Evolutionary conservation across 169 alveolate genomes (phyloP).

Genomic region (Besnoitia besnoiti): DNA sequence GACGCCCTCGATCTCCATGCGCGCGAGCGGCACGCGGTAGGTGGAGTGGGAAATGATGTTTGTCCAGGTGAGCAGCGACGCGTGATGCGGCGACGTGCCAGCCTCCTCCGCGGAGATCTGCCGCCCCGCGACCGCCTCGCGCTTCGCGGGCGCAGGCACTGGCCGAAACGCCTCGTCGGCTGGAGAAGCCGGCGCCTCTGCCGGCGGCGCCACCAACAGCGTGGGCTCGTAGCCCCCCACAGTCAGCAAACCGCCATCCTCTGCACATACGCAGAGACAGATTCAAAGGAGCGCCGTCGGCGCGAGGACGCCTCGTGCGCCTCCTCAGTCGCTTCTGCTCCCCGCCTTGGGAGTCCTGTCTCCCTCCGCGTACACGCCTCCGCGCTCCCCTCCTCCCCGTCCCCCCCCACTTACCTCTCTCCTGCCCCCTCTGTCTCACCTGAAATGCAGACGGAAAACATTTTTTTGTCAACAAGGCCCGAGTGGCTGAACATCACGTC

Average conservation of each 20-base stretch:
- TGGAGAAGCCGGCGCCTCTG: background rate
- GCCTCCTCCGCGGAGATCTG: background rate
- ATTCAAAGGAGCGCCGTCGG: no score
- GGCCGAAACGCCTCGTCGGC: background rate
- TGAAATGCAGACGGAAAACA: constrained; percentile 76
- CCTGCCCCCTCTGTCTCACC: background rate
- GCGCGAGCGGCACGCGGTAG: constrained; percentile 19
- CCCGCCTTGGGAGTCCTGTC: no score
- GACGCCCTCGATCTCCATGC: constrained; percentile 59
- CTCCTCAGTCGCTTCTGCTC: background rate
- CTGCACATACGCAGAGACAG: background rate
- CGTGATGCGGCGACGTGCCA: background rate
- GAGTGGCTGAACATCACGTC: constrained; percentile 61
- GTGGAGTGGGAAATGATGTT: constrained; percentile 29
- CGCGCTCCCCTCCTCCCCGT: no score
- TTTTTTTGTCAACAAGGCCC: constrained; percentile 42
- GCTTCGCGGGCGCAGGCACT: background rate
- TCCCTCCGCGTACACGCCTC: no score
- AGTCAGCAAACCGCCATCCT: constrained; percentile 61
- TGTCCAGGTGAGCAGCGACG: constrained; percentile 37
- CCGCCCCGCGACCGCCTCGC: background rate
- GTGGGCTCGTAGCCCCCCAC: constrained; percentile 62
- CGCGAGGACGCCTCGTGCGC: no score
- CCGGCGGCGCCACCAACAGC: constrained; percentile 5
- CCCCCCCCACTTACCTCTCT: background rate